A percentile compares a stretch with the other conserved stretches of the same genome.
phyloP scores from a whole-genome alignment of 2,329 filamentous ascomycete genomes.

The Magnaporthales sp. region DNA sequence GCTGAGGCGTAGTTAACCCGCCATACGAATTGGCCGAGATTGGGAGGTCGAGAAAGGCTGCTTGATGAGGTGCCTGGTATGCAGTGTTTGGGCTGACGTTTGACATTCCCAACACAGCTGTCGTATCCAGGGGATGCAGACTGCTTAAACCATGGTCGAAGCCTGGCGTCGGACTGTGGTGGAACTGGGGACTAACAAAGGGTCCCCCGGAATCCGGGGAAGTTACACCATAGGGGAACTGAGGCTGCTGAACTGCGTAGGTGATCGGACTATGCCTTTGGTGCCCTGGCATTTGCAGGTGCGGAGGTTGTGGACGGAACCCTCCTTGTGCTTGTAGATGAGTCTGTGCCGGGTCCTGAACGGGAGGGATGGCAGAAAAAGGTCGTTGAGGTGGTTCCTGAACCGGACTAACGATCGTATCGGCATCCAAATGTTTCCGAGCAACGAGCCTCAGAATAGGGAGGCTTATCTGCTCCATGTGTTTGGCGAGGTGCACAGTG shows the following conservation, averaged over 20 bases:
- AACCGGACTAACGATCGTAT: slow-evolving; percentile 60
- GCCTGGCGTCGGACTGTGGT: neutral
- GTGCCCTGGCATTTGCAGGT: neutral
- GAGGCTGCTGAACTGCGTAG: neutral
- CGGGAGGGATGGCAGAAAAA: slow-evolving; percentile 21
- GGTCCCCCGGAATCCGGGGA: neutral
- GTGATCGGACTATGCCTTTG: neutral
- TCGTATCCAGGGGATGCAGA: neutral
- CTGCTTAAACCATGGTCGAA: neutral
- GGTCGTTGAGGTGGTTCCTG: slow-evolving; percentile 42
- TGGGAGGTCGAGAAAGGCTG: neutral
- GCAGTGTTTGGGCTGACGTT: neutral
- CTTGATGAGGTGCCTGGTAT: neutral
- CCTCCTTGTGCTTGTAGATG: slow-evolving; percentile 7
- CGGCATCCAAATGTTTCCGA: slow-evolving; percentile 35
- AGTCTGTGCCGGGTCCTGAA: slow-evolving; percentile 18
- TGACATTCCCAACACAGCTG: neutral
- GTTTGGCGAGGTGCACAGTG: slow-evolving; percentile 85
- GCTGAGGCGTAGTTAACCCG: neutral
- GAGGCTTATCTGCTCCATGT: slow-evolving; percentile 87
- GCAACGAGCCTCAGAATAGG: slow-evolving; percentile 61
- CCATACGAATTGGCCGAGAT: neutral
- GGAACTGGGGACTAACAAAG: neutral
- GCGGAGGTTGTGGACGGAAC: slow-evolving; percentile 4
- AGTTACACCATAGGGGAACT: neutral